Evolutionary conservation across 768 basidiomycete genomes (phyloP).

Genomic region (Leccinum aurantiacum): DNA sequence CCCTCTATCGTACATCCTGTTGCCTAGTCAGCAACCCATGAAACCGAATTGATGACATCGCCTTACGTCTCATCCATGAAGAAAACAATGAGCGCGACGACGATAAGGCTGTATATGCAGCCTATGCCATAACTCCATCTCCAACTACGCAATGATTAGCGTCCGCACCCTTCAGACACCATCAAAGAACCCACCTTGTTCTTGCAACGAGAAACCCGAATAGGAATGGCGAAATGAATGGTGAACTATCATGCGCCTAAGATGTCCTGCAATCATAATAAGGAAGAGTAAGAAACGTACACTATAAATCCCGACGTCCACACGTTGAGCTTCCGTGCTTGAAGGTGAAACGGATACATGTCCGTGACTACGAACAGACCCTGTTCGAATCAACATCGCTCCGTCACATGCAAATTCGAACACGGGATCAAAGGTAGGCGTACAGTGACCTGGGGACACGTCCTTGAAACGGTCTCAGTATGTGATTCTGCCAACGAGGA

Average conservation of each 20-base stretch:
- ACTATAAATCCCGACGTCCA: slow-evolving; percentile 55
- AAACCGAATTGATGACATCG: neutral
- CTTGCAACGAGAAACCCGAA: slow-evolving; percentile 32
- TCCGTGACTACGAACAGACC: slow-evolving; percentile 49
- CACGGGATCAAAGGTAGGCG: neutral
- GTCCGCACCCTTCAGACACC: no score
- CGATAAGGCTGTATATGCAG: slow-evolving; percentile 45
- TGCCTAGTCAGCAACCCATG: slow-evolving; percentile 1
- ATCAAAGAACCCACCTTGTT: slow-evolving; percentile 13
- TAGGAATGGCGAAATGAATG: slow-evolving; percentile 31
- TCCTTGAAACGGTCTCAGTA: slow-evolving; percentile 27
- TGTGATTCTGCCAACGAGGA: neutral
- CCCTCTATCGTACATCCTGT: slow-evolving; percentile 50
- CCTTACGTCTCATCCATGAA: slow-evolving; percentile 52
- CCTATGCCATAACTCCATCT: slow-evolving; percentile 56
- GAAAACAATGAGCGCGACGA: slow-evolving; percentile 45
- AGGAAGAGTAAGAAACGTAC: slow-evolving; percentile 42
- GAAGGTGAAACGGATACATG: slow-evolving; percentile 54
- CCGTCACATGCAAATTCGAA: neutral
- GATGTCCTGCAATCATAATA: slow-evolving; percentile 18
- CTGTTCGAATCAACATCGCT: slow-evolving; percentile 17
- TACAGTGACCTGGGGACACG: slow-evolving; percentile 54
- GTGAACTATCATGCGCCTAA: slow-evolving; percentile 30
- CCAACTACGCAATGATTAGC: slow-evolving; percentile 34
- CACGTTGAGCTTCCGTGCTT: slow-evolving; percentile 49